Evolutionary conservation across 176 grass and related monocot genomes (phyloP), one percentile per base, ranked within the genome.

Genomic region (Paspalum notatum): DNA sequence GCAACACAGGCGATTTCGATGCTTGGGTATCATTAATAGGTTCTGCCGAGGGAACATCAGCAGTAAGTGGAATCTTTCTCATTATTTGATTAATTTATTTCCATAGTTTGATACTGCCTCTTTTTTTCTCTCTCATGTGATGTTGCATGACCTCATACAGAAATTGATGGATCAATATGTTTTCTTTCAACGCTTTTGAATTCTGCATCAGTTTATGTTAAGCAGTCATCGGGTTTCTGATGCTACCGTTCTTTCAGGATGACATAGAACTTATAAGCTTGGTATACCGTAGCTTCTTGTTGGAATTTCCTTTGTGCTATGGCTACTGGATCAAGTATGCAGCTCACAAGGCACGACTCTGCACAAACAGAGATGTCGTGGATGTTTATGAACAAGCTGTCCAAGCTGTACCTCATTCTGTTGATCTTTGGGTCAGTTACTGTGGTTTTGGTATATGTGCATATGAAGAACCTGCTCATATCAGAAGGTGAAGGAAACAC

Each of bases 251-350:
- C 57, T 78, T 75, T 74, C 89, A 98, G 92, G 88, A 87, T 91
- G 88, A 92, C 74, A 90, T 92, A 49, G 68, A 77, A 32, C 63
- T 61, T 70, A 91, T 94, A 75, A 83, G 77, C 80, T 76, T 89
- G 72, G 83, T 89, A 60, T 98, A 94, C 70, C 53, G 71, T 53
- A 86, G 66, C 24, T 91, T 98, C 82, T 84, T 98, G 76, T 72
- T 74, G 64, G 85, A 98, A 75, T 94, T 91, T 90, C 95, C 92
- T 72, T 83, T 94, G 77, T 98, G 90, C 78, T 74, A 91, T 57
- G 87, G 85, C 70, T 94, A 90, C 63, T 98, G 95, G 95, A 92
- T 91, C 55, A 94, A 92, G 65, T 98, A 94, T 74, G 87, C 82
- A 76, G 76, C 62, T 73, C 90, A 94, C 73, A 92, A 85, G 86